Conservation (phyloP, 23 red algal genomes). For the Gracilaria caudata region DNA sequence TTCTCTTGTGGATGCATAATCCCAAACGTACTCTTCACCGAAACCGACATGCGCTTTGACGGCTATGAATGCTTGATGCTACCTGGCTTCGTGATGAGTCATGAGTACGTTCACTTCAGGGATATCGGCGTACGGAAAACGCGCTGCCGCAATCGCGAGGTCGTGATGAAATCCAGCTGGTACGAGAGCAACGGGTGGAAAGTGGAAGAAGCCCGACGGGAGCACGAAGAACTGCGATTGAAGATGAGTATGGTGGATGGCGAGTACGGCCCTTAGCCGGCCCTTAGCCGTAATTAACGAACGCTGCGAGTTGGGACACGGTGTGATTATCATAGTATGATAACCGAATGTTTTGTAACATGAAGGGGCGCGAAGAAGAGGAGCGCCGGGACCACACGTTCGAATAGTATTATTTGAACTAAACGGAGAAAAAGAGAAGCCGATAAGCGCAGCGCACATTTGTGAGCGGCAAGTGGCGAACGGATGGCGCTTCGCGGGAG, state of each 20-base stretch:
- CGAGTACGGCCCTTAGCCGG: not conserved
- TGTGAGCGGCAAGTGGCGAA: no score
- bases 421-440: no score
- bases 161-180: slow-evolving; percentile 9
- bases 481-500: no score
- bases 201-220: slow-evolving; percentile 35
- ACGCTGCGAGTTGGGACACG: no score
- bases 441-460: no score
- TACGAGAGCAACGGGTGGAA: slow-evolving; percentile 44
- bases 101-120: slow-evolving; percentile 49
- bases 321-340: no score
- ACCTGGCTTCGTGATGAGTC: slow-evolving; percentile 54
- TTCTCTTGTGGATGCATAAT: slow-evolving; percentile 63
- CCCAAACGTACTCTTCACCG: slow-evolving; percentile 32
- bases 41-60: slow-evolving; percentile 35
- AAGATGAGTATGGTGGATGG: not conserved
- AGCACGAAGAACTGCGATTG: slow-evolving; percentile 33
- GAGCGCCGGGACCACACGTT: no score
- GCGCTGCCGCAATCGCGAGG: slow-evolving; percentile 20
- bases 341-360: no score
- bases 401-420: no score
- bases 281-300: no score
- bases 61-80: slow-evolving; percentile 63
- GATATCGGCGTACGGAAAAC: not conserved
- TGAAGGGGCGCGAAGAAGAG: no score